A percentile compares a stretch with the other conserved stretches of the same genome.
Evolutionary conservation across 2,329 filamentous ascomycete species (phyloP).

Genomic region (Cladophialophora chaetospira): DNA sequence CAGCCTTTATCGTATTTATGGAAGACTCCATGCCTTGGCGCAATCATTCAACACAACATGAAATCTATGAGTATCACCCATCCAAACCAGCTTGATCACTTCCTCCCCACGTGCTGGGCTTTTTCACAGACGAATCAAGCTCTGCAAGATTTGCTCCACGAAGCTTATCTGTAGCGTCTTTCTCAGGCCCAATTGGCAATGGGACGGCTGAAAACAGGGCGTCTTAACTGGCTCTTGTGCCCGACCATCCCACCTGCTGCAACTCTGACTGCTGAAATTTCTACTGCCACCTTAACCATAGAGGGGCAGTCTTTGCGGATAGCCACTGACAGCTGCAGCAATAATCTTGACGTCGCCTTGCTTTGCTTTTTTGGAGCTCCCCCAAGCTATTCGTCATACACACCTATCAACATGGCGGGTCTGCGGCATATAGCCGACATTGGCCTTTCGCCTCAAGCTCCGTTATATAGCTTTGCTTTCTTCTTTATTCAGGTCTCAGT

Average conservation of each 20-base stretch:
- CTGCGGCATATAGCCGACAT: background rate
- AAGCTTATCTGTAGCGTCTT: background rate
- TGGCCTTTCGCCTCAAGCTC: slow-evolving; percentile 5
- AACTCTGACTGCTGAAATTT: slow-evolving; percentile 8
- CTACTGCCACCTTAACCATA: background rate
- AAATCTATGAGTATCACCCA: too few species aligned
- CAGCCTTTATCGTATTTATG: too few species aligned
- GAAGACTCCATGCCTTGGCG: too few species aligned
- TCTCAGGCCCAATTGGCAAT: background rate
- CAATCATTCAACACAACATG: too few species aligned
- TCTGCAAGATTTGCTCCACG: background rate
- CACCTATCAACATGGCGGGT: background rate
- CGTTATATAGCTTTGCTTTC: slow-evolving; percentile 4
- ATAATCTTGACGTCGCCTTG: slow-evolving; percentile 9
- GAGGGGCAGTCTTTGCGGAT: slow-evolving; percentile 2
- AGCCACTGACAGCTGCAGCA: slow-evolving; percentile 11
- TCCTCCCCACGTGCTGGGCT: too few species aligned
- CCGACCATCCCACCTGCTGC: slow-evolving; percentile 1
- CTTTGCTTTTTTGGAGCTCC: slow-evolving; percentile 4
- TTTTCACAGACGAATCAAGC: slow-evolving; percentile 1
- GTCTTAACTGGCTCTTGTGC: background rate
- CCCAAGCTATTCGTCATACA: slow-evolving; percentile 12
- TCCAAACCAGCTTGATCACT: too few species aligned
- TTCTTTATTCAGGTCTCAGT: background rate
- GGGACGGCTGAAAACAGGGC: background rate